These are phyloP conservation scores for Suillus occidentalis DNA, from an alignment of 768 basidiomycete genomes.

Conservation along the genomic window DNA sequence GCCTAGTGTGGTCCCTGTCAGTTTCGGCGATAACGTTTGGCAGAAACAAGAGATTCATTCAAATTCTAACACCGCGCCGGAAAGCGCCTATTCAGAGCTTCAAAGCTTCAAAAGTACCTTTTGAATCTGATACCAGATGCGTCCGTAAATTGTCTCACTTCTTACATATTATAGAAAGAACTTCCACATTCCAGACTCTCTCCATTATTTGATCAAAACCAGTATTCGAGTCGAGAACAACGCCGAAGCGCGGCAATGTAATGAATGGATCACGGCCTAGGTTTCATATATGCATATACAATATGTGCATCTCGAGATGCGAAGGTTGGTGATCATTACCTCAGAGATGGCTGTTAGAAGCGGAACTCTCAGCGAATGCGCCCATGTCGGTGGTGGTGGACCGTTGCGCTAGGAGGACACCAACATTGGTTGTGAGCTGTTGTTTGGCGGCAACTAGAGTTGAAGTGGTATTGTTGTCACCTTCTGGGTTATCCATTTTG, in stretches of 20 bases:
- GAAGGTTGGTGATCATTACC: not conserved
- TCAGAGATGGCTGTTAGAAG: not conserved
- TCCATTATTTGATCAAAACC: not conserved
- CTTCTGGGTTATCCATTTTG: not conserved
- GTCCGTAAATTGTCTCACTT: not conserved
- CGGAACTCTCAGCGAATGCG: not conserved
- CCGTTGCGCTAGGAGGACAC: not conserved
- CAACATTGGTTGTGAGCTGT: constrained; percentile 23
- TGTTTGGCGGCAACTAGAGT: not conserved
- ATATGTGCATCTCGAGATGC: not conserved
- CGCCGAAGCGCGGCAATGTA: not conserved
- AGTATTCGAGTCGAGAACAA: not conserved
- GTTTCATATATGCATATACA: not conserved
- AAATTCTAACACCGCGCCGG: not conserved
- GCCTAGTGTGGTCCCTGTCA: not conserved
- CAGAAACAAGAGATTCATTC: not conserved
- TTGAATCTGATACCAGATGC: not conserved
- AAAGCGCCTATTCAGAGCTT: not conserved
- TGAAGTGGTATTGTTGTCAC: constrained; percentile 12
- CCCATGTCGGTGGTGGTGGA: not conserved
- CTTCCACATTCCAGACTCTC: not conserved
- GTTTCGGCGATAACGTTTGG: not conserved
- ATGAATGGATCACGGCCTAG: not conserved
- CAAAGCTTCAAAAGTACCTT: not conserved
- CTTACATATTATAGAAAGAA: not conserved